Base-by-base conservation (phyloP, 2,329 filamentous ascomycete species). In the Fusarium hostae region DNA sequence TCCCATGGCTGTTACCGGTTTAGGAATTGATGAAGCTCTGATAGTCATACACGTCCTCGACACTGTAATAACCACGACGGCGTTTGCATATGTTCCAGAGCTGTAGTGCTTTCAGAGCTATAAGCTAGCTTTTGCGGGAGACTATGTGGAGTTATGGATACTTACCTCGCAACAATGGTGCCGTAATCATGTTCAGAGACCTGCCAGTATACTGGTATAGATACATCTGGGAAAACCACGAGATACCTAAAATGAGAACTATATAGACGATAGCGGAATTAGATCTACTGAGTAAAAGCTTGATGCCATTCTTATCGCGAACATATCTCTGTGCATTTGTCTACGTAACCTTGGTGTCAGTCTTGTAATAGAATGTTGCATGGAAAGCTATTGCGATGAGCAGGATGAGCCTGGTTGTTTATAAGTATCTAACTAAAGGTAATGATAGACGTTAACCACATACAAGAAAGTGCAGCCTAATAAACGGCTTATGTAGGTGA, bases 301-400 rank as follows among this genome's bases (percentile, higher is more conserved):
- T 78, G 39, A 77, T 66, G 39, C 71, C 76, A 47, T 79, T 75
- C 35, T 73, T 63, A 47, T 78, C 75, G 32, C 66, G 48, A 22
- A 77, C 75, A 50, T 78, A 77, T 20, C 72, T 54, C 28, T 61
- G 47, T 11, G 75, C 76, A 45, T 78, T 77, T 11, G 63, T 56
- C 78, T 78, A 79, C 22, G 75, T 71, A 11, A 79, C 58, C 55
- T 78, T 75, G 50, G 72, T 75, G 32, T 76, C 77, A 4, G 78
- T 77, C 55, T 24, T 3, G 22, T 54, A 30, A 24, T 30, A 41
- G 13, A 54, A 54, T 20, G 50, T n/a, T 52, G 35, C 18, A 35
- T 39, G 18, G 34, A 52, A n/a, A 24, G 22, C 22, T 30, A 26
- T 20, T 28, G 43, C 43, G 13, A 6, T 26, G 13, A 45, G 43